A percentile compares a stretch with the other conserved stretches of the same genome.
Evolutionary conservation across 495 filamentous ascomycete species (phyloP).

Genomic region (Pseudomonodictys pantanalensis): DNA sequence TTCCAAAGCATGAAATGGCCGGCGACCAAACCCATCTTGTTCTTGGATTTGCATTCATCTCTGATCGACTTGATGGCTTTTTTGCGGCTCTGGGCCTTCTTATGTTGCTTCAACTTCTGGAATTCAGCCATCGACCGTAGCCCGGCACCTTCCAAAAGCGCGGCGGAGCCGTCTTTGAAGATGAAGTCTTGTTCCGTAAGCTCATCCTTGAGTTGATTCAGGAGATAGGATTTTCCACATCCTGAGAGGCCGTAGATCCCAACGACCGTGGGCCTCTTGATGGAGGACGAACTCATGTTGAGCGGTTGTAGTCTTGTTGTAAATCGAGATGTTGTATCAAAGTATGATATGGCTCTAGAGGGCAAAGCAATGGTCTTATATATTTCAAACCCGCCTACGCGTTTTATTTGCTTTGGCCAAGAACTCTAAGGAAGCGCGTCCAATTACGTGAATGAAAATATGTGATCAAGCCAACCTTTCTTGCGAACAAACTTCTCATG

Average conservation of each 20-base stretch:
- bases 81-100: not conserved
- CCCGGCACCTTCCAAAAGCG: slow-evolving; percentile 1
- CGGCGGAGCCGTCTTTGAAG: slow-evolving; percentile 57
- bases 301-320: too few relatives aligned
- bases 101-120: not conserved
- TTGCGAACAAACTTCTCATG: too few relatives aligned
- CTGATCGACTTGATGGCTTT: slow-evolving; percentile 51
- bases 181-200: slow-evolving; percentile 45
- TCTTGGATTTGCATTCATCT: slow-evolving; percentile 40
- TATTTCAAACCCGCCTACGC: too few relatives aligned
- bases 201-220: slow-evolving; percentile 45
- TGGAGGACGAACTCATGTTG: slow-evolving; percentile 27
- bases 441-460: too few relatives aligned
- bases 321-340: too few relatives aligned
- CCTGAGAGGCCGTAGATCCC: slow-evolving; percentile 63
- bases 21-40: slow-evolving; percentile 51
- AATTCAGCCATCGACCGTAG: not conserved
- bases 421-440: too few relatives aligned
- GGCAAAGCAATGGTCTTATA: too few relatives aligned
- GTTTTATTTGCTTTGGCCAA: too few relatives aligned
- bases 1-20: slow-evolving; percentile 64
- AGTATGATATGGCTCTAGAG: too few relatives aligned
- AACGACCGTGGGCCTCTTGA: slow-evolving; percentile 50
- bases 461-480: too few relatives aligned
- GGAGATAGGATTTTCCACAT: slow-evolving; percentile 56